Evolutionary conservation across 257 asterid species (phyloP), one percentile per base, ranked within the genome.

Genomic region (Scutellaria minor): DNA sequence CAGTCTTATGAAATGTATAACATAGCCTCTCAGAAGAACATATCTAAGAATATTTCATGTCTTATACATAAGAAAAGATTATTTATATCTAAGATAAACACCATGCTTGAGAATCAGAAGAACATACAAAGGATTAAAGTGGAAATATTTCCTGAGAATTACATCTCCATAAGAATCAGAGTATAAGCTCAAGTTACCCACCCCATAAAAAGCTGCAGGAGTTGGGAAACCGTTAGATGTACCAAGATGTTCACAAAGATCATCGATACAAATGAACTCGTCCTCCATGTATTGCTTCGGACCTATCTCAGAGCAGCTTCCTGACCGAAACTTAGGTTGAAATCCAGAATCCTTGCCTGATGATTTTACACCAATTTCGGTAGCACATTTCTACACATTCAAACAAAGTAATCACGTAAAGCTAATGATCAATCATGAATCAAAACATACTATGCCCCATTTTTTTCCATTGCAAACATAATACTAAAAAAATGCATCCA

Each of bases 251-350:
- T 88, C 74, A 24, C 39, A 75, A 60, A 90, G 96, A 83, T 88
- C 74, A 81, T 92, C 98, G 48, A 90, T 86, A 66, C 97, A 79
- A 72, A 92, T 78, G 79, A 51, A 84, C 82, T 87, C 93, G 64
- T 93, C 97, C 88, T 90, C 98, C 98, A 90, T 93, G 68, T 65
- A 86, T 39, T 81, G 80, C 83, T 93, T 93, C 22, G 97, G 93
- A 41, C 97, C 98, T 51, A 84, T 90, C 70, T 93, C 97, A 9
- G 95, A 89, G 70, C 87, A 88, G 82, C 90, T 85, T 75, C 97
- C 97, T 0, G 96, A 93, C 20, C 95, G 96, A 76, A 85, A 87
- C 54, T 63, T 55, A 14, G 96, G 97, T 45, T 45, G 52, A 76
- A 84, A 85, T 65, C 75, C 87, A n/a, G 93, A 81, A 72, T 82